Evolutionary conservation across 148 eudicot species (phyloP), one percentile per base, ranked within the genome.

Genomic region (Vaccinium macrocarpon): DNA sequence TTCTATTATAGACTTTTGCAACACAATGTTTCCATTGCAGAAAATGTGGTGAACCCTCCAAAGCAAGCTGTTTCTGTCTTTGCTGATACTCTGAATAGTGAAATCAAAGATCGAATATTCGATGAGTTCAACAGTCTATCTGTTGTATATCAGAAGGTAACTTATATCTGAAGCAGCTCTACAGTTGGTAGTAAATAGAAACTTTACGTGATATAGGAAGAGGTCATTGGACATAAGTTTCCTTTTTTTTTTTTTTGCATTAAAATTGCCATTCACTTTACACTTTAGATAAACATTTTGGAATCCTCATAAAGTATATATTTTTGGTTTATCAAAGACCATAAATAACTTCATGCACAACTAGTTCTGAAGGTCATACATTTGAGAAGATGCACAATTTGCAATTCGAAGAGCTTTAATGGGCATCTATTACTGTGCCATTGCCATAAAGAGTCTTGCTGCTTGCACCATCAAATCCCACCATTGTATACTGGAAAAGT

Each of bases 21-120:
- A 74, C 85, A 97, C 27, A 90, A 90, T 77, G 90, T 92, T 76
- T 88, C 96, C 76, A 90, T 91, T 71, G 98, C 99, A 76, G 98
- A 97, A 83, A 84, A 87, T 70, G 95, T 97, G 86, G 96, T 97
- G 32, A 92, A 97, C 89, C 98, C 99, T 86, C 93, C 98, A 78
- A 97, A 97, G 90, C 99, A 95, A 93, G 99, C 99, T 56, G 98
- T 97, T 88, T 97, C 99, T 49, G 99, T 93, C 79, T 97, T 97
- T 90, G 98, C 99, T 46, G 99, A 97, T 85, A 94, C 93, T 77
- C 98, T 94, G 84, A 95, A 92, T 84, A 97, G 95, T 77, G 99
- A 97, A 89, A 90, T 97, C 87, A 97, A 94, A 88, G 99, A 97
- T 91, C 92, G 98, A 56, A 97, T 97, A 86, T 97, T 97, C 87